These are phyloP conservation scores for Canavalia gladiata DNA, from an alignment of 306 rosid genomes.

Conservation along the genomic window DNA sequence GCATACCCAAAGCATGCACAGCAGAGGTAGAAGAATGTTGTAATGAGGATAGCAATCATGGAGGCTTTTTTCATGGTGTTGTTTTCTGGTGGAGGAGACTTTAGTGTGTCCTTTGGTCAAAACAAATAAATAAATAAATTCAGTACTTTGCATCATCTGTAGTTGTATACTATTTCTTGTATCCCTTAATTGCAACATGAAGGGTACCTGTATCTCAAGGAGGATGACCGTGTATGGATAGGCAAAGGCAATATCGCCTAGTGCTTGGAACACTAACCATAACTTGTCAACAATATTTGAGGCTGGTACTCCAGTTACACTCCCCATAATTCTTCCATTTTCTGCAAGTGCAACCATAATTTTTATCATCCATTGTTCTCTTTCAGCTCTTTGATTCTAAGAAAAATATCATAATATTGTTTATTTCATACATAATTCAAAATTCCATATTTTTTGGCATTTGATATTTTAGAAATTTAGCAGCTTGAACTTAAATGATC, in stretches of 20 bases:
- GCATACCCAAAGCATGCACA: slow-evolving; percentile 93
- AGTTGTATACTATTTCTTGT: neutral
- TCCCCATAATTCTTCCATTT: slow-evolving; percentile 81
- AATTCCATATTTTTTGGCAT: neutral
- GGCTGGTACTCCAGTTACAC: slow-evolving; percentile 71
- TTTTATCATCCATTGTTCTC: slow-evolving; percentile 14
- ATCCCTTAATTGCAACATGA: slow-evolving; percentile 21
- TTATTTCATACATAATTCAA: neutral
- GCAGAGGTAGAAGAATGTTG: slow-evolving; percentile 87
- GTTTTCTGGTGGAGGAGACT: slow-evolving; percentile 85
- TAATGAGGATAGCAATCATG: slow-evolving; percentile 56
- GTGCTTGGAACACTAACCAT: slow-evolving; percentile 79
- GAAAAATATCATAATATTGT: slow-evolving; percentile 7
- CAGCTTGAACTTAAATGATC: slow-evolving; percentile 21
- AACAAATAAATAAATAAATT: neutral
- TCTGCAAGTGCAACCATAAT: slow-evolving; percentile 57
- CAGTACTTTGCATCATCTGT: slow-evolving; percentile 22
- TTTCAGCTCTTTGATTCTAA: neutral
- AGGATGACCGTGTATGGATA: slow-evolving; percentile 81
- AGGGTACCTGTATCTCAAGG: slow-evolving; percentile 81
- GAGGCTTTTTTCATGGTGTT: slow-evolving; percentile 89
- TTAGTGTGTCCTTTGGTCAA: slow-evolving; percentile 76
- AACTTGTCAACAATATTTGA: slow-evolving; percentile 63
- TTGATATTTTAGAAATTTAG: neutral
- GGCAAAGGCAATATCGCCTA: slow-evolving; percentile 90